phyloP scores from a whole-genome alignment of 495 filamentous ascomycete species.

The Podospora sp. region DNA sequence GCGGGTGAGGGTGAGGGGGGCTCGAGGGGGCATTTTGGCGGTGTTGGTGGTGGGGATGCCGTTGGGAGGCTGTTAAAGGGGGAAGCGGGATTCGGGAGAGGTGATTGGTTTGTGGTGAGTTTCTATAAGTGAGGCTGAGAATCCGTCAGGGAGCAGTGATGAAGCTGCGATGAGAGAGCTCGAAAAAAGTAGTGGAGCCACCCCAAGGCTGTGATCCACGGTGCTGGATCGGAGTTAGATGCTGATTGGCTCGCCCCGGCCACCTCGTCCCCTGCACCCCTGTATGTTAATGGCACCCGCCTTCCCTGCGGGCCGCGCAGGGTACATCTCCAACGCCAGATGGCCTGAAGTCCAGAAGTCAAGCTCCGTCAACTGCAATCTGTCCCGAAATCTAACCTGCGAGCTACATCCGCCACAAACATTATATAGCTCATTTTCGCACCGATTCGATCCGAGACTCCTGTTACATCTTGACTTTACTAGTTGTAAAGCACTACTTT shows the following conservation, averaged over 20 bases:
- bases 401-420: constrained; percentile 8
- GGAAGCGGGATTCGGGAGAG: background rate
- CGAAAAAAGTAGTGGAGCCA: constrained; percentile 3
- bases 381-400: constrained; percentile 29
- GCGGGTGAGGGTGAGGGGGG: background rate
- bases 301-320: background rate
- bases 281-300: background rate
- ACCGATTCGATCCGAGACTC: background rate
- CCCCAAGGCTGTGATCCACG: constrained; percentile 8
- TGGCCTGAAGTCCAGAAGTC: constrained; percentile 29
- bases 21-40: background rate
- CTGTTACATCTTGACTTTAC: background rate
- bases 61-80: background rate
- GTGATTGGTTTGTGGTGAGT: background rate
- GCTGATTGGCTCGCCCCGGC: constrained; percentile 17
- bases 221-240: background rate
- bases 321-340: constrained; percentile 27
- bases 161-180: background rate
- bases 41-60: background rate
- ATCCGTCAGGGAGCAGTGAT: background rate
- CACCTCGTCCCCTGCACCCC: background rate
- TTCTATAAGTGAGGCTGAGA: background rate
- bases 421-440: constrained; percentile 6
- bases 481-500: background rate
- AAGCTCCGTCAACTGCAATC: constrained; percentile 30